Percentiles rank a stretch among this genome's conserved stretches.
Evolutionary conservation across 345 rosid species (phyloP).

Genomic region (Populus euphratica): DNA sequence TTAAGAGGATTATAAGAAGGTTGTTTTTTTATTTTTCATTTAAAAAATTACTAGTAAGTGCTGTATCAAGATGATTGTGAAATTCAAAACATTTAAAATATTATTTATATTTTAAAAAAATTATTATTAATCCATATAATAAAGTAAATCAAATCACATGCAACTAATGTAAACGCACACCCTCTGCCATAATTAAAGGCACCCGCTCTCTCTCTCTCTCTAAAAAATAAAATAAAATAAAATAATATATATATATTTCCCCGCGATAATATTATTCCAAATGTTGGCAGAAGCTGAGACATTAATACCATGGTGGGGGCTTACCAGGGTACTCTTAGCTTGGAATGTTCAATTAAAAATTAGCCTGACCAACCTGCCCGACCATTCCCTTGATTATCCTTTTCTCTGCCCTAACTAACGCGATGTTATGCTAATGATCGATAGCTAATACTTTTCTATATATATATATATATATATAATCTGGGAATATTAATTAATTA

Average conservation of each 20-base stretch:
- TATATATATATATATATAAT: background rate
- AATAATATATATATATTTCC: background rate
- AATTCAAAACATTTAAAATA: no score
- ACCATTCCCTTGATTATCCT: conserved; percentile 12
- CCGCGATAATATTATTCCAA: conserved; percentile 46
- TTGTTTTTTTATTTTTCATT: no score
- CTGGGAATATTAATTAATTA: background rate
- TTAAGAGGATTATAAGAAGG: fast-evolving
- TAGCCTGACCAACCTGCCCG: conserved; percentile 9
- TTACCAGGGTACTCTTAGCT: conserved; percentile 21
- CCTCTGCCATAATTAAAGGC: background rate
- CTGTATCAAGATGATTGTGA: fast-evolving
- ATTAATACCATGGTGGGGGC: conserved; percentile 46
- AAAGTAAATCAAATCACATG: background rate
- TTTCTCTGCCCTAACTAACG: conserved; percentile 18
- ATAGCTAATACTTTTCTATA: background rate
- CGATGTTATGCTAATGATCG: conserved; percentile 13
- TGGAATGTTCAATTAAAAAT: conserved; percentile 28
- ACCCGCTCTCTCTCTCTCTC: fast-evolving
- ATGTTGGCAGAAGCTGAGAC: conserved; percentile 46
- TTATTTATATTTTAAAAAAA: no score
- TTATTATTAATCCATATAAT: no score
- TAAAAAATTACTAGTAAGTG: no score
- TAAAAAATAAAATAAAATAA: no score
- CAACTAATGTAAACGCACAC: background rate